Evolutionary conservation across 1,284 basidiomycete genomes (phyloP).

Genomic region (Limonomyces culmigenus): DNA sequence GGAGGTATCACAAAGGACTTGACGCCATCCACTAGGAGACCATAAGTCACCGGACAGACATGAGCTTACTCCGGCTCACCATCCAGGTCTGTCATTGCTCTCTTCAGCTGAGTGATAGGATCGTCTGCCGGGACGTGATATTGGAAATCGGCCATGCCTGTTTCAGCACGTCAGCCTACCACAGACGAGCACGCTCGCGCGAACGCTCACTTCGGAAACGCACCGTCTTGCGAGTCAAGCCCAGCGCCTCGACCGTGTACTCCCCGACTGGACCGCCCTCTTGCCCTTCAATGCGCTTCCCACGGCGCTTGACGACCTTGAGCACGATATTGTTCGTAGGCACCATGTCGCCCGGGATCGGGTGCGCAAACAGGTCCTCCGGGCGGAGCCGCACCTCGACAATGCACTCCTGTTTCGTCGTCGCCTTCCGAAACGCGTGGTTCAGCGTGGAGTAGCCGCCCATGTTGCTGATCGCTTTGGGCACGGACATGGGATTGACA

Average conservation of each 20-base stretch:
- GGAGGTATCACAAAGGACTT: conserved; percentile 47
- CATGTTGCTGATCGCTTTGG: conserved; percentile 43
- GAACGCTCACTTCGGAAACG: conserved; percentile 69
- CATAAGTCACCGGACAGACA: not conserved
- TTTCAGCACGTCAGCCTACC: not conserved
- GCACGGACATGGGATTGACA: conserved; percentile 45
- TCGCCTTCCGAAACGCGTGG: conserved; percentile 49
- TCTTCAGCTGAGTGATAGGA: conserved; percentile 47
- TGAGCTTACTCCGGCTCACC: too few species aligned
- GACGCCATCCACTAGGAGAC: conserved; percentile 48
- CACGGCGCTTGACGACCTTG: conserved; percentile 61
- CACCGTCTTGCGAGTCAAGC: conserved; percentile 65
- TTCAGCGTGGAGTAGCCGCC: conserved; percentile 59
- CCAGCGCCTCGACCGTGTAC: conserved; percentile 66
- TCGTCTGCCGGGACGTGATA: conserved; percentile 62
- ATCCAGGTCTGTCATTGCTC: conserved; percentile 64
- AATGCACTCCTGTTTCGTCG: conserved; percentile 37
- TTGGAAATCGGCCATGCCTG: conserved; percentile 88
- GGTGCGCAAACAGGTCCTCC: conserved; percentile 63
- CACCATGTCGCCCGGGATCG: conserved; percentile 65
- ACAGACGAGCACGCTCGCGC: not conserved
- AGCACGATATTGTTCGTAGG: conserved; percentile 65
- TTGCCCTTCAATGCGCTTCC: conserved; percentile 22
- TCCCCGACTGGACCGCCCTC: conserved; percentile 34
- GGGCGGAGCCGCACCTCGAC: conserved; percentile 65